These are phyloP conservation scores for Delonix regia DNA, from an alignment of 306 rosid genomes.

Conservation along the genomic window DNA sequence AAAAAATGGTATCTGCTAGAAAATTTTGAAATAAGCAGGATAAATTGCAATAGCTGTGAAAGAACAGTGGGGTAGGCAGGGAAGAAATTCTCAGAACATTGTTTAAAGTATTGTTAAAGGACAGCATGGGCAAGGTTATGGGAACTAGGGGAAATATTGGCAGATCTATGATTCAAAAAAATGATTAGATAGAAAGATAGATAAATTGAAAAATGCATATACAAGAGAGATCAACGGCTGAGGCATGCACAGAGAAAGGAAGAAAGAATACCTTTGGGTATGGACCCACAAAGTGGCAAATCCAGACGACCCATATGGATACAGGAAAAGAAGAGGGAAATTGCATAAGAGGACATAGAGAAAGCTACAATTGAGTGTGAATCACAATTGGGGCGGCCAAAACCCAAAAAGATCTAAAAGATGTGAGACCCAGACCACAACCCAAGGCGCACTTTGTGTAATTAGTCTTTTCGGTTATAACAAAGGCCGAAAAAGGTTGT, in stretches of 20 bases:
- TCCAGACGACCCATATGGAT: slow-evolving; percentile 33
- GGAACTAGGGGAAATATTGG: neutral
- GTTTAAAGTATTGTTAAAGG: neutral
- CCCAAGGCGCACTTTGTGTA: slow-evolving; percentile 36
- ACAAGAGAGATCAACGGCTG: slow-evolving; percentile 22
- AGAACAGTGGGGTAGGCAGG: neutral
- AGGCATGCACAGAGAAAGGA: slow-evolving; percentile 1
- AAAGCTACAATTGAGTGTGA: slow-evolving; percentile 25
- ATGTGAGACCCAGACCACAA: slow-evolving; percentile 33
- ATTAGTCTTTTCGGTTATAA: slow-evolving; percentile 23
- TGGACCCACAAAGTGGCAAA: slow-evolving; percentile 49
- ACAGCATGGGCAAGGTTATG: slow-evolving; percentile 45
- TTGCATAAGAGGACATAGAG: neutral
- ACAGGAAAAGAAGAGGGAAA: neutral
- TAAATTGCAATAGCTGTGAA: neutral
- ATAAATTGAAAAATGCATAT: no score
- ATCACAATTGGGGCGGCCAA: slow-evolving; percentile 52
- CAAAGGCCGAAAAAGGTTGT: slow-evolving; percentile 28
- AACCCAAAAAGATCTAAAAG: slow-evolving; percentile 30
- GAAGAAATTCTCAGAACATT: neutral
- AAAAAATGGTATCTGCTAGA: neutral
- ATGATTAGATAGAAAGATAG: slow-evolving; percentile 39
- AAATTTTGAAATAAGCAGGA: neutral
- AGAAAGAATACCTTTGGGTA: neutral
- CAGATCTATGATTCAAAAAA: slow-evolving; percentile 34